Evolutionary conservation across 169 alveolate species (phyloP), one percentile per base, ranked within the genome.

Genomic region (Ichthyophthirius multifiliis): DNA sequence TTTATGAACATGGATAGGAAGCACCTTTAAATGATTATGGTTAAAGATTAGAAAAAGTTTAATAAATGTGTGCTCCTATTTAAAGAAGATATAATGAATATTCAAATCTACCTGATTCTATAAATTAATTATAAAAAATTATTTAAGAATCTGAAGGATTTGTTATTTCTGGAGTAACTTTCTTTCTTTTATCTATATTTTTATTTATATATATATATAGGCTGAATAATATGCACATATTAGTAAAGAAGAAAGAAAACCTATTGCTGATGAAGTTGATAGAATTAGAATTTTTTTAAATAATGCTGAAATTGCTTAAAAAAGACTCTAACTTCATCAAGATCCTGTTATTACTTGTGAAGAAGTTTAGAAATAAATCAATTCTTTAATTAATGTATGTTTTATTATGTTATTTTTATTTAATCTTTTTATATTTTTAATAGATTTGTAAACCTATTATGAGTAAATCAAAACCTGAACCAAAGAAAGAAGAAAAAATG

Each of bases 401-500:
- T 18, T 20, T 46, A 34, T 12, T 80, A 67, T 15, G 41, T 48
- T 12, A 74, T 71, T 0, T 43, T 76, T 71, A 46, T 43, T 18
- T 75, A 83, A 65, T 41, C 23, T 41, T 65, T 34, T 5, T 44
- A 23, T 13, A 55, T 83, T 78, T 74, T 79, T 63, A 47, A 16
- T 65, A 81, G 76, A 48, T 32, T 71, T 81, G 74, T 55, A 37
- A 78, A 65, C 74, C 47, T 82, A 82, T 85, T 43, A 74, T 82
- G 65, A 87, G 65, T 67, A 90, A 78, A 48, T 86, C 83, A 34
- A 87, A 73, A 73, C 87, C 85, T 78, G 85, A 73, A 48, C 92
- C 92, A 55, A 86, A 81, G 32, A 83, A 85, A 55, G 89, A 85
- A 64, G 91, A 90, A 31, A 85, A 85, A 43, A 64, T 86, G 65